A percentile compares a stretch with the other conserved stretches of the same genome.
These are phyloP conservation scores for Colletotrichum gigasporum DNA, from an alignment of 2,329 filamentous ascomycete species.

Conservation along the genomic window DNA sequence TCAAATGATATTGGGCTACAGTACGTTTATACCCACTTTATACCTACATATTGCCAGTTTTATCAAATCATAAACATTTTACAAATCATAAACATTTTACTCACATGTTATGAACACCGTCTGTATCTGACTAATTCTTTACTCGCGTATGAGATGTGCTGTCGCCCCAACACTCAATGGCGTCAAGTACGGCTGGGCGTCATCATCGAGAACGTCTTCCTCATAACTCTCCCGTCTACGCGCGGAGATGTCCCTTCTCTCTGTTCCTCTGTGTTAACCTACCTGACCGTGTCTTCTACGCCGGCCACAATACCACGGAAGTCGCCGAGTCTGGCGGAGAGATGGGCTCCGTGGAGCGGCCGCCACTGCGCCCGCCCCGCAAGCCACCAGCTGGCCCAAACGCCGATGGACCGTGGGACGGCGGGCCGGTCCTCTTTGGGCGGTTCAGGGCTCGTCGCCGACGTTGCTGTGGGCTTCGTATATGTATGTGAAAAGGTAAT, in stretches of 20 bases:
- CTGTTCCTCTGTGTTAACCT: conserved; percentile 53
- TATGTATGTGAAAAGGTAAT: conserved; percentile 44
- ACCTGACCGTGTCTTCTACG: conserved; percentile 64
- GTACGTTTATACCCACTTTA: too few relatives aligned
- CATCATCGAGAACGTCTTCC: too few relatives aligned
- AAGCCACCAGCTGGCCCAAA: conserved; percentile 47
- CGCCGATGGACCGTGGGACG: conserved; percentile 54
- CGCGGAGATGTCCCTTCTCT: conserved; percentile 50
- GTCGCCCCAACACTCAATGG: too few relatives aligned
- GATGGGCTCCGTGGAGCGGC: conserved; percentile 48
- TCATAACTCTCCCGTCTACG: conserved; percentile 56
- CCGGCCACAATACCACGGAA: conserved; percentile 63
- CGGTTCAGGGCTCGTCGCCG: conserved; percentile 58
- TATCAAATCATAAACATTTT: too few relatives aligned
- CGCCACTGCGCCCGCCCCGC: conserved; percentile 42
- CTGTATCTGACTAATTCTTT: too few relatives aligned
- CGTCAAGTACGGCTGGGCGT: too few relatives aligned
- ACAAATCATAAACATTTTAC: too few relatives aligned
- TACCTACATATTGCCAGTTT: too few relatives aligned
- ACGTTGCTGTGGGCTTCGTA: conserved; percentile 55
- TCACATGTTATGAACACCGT: too few relatives aligned
- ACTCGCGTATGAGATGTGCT: too few relatives aligned
- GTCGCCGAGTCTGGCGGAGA: conserved; percentile 51
- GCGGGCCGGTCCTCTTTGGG: conserved; percentile 52
- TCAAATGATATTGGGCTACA: too few relatives aligned